Evolutionary conservation across 345 rosid species (phyloP).

Genomic region (Citrus glauca): DNA sequence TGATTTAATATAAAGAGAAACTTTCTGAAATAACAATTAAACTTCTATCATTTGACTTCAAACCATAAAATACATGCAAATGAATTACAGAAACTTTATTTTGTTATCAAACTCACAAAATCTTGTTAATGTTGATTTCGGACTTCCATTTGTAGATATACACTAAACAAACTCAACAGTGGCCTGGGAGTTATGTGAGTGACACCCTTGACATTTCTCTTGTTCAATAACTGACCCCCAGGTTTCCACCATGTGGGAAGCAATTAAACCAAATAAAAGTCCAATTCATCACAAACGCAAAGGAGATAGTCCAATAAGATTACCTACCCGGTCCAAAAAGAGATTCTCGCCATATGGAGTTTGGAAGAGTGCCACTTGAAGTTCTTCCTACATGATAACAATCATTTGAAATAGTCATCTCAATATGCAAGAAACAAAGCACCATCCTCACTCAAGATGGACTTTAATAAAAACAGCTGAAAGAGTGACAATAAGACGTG

Average conservation of each 20-base stretch:
- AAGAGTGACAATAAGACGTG: background rate
- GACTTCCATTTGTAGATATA: background rate
- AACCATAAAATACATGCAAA: background rate
- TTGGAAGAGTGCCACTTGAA: slow-evolving; percentile 66
- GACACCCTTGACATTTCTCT: background rate
- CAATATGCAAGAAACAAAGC: background rate
- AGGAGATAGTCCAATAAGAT: slow-evolving; percentile 11
- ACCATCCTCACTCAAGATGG: background rate
- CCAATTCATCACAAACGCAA: background rate
- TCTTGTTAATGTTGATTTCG: background rate
- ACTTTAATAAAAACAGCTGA: background rate
- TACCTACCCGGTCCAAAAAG: slow-evolving; percentile 90
- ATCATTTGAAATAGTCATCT: background rate
- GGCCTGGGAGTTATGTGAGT: background rate
- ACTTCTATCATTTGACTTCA: background rate
- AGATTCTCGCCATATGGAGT: slow-evolving; percentile 64
- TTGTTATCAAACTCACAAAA: background rate
- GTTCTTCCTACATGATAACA: slow-evolving; percentile 69
- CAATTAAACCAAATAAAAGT: background rate
- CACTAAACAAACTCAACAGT: background rate
- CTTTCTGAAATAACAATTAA: background rate
- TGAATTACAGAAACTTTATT: background rate
- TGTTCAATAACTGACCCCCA: background rate
- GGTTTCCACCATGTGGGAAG: background rate
- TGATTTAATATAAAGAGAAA: background rate